These are phyloP conservation scores for Trichophyton equinum DNA, from an alignment of 2,329 filamentous ascomycete species.

Conservation along the genomic window DNA sequence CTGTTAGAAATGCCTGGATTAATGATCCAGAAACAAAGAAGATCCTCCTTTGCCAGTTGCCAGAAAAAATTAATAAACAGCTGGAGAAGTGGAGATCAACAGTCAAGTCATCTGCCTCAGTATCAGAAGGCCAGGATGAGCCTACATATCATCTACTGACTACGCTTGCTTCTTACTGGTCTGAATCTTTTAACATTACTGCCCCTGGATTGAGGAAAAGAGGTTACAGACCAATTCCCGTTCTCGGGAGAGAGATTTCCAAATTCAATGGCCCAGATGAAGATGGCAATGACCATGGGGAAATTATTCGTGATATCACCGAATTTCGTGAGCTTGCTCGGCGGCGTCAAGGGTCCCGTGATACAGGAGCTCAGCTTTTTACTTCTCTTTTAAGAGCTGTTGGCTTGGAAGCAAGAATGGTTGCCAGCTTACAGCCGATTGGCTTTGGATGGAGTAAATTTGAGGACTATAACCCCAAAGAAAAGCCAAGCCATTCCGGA, in stretches of 20 bases:
- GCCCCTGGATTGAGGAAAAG: constrained; percentile 73
- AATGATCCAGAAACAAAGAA: constrained; percentile 65
- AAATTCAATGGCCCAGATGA: constrained; percentile 52
- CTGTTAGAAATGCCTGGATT: constrained; percentile 70
- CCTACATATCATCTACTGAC: constrained; percentile 66
- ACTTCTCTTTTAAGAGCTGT: constrained; percentile 70
- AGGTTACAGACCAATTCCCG: constrained; percentile 71
- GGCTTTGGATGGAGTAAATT: constrained; percentile 84
- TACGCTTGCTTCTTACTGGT: constrained; percentile 75
- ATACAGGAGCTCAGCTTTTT: constrained; percentile 80
- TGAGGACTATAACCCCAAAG: constrained; percentile 55
- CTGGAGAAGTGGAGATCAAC: constrained; percentile 66
- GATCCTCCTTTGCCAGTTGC: constrained; percentile 61
- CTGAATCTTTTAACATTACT: constrained; percentile 63
- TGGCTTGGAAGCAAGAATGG: constrained; percentile 69
- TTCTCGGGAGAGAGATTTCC: constrained; percentile 60
- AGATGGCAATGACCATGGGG: constrained; percentile 58
- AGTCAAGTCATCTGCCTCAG: constrained; percentile 37
- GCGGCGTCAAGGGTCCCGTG: constrained; percentile 65
- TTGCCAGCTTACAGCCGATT: constrained; percentile 70
- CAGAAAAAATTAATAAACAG: constrained; percentile 55
- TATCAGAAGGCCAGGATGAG: constrained; percentile 38
- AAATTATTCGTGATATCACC: constrained; percentile 54
- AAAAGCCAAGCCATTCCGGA: constrained; percentile 16
- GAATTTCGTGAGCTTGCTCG: constrained; percentile 59